These are phyloP conservation scores for Fusarium metavorans DNA, from an alignment of 2,329 filamentous ascomycete species.

Conservation along the genomic window DNA sequence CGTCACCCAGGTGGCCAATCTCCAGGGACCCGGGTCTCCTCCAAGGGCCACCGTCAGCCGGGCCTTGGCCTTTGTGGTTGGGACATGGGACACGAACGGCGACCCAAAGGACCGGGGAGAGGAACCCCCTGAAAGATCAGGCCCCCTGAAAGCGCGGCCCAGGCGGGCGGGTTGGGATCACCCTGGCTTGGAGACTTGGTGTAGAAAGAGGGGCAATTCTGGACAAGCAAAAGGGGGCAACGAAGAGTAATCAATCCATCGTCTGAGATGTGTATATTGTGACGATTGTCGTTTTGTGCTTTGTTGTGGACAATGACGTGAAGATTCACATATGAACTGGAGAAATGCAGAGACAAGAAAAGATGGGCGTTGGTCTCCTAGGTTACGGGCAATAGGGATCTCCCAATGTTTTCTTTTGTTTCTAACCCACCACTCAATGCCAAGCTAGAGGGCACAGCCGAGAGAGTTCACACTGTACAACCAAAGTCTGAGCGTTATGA, in stretches of 20 bases:
- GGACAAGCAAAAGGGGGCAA: constrained; percentile 38
- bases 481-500: constrained; percentile 17
- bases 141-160: constrained; percentile 33
- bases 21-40: constrained; percentile 29
- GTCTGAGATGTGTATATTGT: neutral
- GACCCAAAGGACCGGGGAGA: constrained; percentile 35
- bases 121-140: constrained; percentile 37
- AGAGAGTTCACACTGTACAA: constrained; percentile 16
- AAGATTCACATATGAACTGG: neutral
- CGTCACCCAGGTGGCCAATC: constrained; percentile 14
- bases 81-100: constrained; percentile 30
- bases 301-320: constrained; percentile 25
- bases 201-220: constrained; percentile 36
- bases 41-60: constrained; percentile 3
- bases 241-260: neutral
- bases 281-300: neutral
- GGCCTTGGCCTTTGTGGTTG: constrained; percentile 17
- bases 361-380: neutral
- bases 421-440: constrained; percentile 5
- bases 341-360: neutral
- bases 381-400: constrained; percentile 1
- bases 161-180: constrained; percentile 42
- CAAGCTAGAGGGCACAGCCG: neutral
- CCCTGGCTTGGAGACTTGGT: constrained; percentile 30
- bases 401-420: constrained; percentile 10